Evolutionary conservation across 2,329 filamentous ascomycete species (phyloP), one percentile per base, ranked within the genome.

Genomic region (Arthroderma sp.): DNA sequence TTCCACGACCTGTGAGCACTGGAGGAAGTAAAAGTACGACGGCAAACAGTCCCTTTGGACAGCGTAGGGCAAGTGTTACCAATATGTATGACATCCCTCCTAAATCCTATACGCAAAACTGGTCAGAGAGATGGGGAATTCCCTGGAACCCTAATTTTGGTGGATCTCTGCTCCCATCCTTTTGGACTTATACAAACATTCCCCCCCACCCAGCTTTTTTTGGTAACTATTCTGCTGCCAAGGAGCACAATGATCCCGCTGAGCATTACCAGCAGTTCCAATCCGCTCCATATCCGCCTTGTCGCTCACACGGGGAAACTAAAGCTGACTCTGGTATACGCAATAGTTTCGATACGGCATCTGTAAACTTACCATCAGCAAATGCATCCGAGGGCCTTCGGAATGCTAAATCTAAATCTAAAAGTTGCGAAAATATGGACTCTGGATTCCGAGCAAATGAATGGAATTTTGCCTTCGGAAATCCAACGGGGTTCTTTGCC

Each of bases 401-500:
- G 15, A 48, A 53, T 42, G 47, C 53, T 32, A 45, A 53, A 11
- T 56, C 56, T 32, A 64, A 58, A 38, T 61, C 58, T 37, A 61
- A 54, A 36, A 62, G 57, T 44, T 55, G 64, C 43, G 58, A 59
- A 29, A 55, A 54, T 38, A 49, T 57, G 27, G 60, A 60, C 29
- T 63, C 63, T 30, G 60, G 60, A 38, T 70, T 70, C 40, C 65
- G 64, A 4, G 63, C 65, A 1, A 58, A 59, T 8, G 63, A 65
- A 15, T 69, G 65, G 65, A 56, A 61, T 40, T 58, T 58, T 40
- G 61, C 59, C 38, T 56, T 68, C 42, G 54, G 55, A n/a, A 47
- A 51, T 6, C 50, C 52, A 2, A 57, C 62, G 29, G 59, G 63
- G 11, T 62, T 65, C 45, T 63, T 69, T 34, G 56, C 55, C 4